Evolutionary conservation across 2,329 filamentous ascomycete genomes (phyloP).

Genomic region (Teratosphaeriaceae sp.): DNA sequence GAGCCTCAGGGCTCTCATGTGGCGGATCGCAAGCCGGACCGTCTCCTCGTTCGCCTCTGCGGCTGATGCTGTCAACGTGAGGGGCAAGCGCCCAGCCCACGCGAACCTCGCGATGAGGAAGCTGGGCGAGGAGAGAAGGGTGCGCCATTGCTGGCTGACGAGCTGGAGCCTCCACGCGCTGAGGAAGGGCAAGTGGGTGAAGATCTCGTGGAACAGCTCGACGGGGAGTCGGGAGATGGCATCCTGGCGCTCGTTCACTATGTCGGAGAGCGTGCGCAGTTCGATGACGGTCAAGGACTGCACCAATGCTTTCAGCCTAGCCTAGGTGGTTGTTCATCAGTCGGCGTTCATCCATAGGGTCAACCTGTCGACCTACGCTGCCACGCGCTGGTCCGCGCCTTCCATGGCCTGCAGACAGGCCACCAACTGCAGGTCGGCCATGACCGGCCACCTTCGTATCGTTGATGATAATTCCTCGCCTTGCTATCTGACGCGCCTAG

Average conservation of each 20-base stretch:
- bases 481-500: too few species aligned
- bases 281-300: conserved; percentile 10
- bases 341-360: background rate
- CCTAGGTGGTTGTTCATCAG: conserved; percentile 1
- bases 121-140: conserved; percentile 20
- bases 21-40: conserved; percentile 4
- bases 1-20: conserved; percentile 12
- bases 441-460: too few species aligned
- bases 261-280: conserved; percentile 1
- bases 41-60: background rate
- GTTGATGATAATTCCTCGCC: too few species aligned
- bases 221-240: conserved; percentile 30
- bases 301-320: conserved; percentile 13
- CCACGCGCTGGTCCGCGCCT: background rate
- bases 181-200: conserved; percentile 21
- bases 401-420: too few species aligned
- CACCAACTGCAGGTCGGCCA: too few species aligned
- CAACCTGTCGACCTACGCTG: background rate
- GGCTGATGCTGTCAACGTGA: background rate
- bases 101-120: background rate
- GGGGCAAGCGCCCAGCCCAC: background rate
- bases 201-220: conserved; percentile 32
- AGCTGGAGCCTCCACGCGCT: conserved; percentile 24
- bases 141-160: conserved; percentile 30
- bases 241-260: conserved; percentile 21